phyloP scores from a whole-genome alignment of 805 yeast species.

The Maudiozyma saulgeensis region DNA sequence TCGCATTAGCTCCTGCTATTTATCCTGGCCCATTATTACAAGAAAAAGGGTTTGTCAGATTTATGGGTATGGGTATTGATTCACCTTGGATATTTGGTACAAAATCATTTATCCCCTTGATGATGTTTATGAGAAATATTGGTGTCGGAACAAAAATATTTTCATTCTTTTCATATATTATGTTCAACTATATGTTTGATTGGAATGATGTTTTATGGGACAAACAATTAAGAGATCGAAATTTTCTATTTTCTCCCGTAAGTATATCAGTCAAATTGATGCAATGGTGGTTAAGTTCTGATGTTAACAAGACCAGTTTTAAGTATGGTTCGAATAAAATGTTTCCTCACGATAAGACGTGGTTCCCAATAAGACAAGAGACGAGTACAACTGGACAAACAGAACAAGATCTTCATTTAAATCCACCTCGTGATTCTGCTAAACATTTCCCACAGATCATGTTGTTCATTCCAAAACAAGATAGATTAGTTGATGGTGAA shows the following conservation, averaged over 20 bases:
- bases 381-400: not conserved
- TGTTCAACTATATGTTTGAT: slow-evolving; percentile 79
- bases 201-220: slow-evolving; percentile 85
- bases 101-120: slow-evolving; percentile 66
- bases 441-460: slow-evolving; percentile 47
- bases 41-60: slow-evolving; percentile 48
- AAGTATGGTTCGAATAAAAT: slow-evolving; percentile 32
- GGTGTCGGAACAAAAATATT: slow-evolving; percentile 44
- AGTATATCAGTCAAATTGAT: slow-evolving; percentile 70
- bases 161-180: slow-evolving; percentile 59
- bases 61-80: slow-evolving; percentile 46
- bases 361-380: slow-evolving; percentile 37
- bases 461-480: slow-evolving; percentile 63
- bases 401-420: slow-evolving; percentile 15
- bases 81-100: slow-evolving; percentile 57
- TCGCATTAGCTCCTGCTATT: slow-evolving; percentile 84
- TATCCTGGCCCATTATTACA: slow-evolving; percentile 74
- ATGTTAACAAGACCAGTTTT: slow-evolving; percentile 34
- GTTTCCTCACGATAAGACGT: slow-evolving; percentile 41
- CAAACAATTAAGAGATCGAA: slow-evolving; percentile 51
- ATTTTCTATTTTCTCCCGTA: slow-evolving; percentile 79
- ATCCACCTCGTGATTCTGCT: slow-evolving; percentile 28
- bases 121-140: slow-evolving; percentile 49
- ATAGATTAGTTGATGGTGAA: slow-evolving; percentile 69
- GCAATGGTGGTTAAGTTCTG: slow-evolving; percentile 81